Evolutionary conservation across 1,284 basidiomycete species (phyloP).

Genomic region (Neotropicomus parvogracilis): DNA sequence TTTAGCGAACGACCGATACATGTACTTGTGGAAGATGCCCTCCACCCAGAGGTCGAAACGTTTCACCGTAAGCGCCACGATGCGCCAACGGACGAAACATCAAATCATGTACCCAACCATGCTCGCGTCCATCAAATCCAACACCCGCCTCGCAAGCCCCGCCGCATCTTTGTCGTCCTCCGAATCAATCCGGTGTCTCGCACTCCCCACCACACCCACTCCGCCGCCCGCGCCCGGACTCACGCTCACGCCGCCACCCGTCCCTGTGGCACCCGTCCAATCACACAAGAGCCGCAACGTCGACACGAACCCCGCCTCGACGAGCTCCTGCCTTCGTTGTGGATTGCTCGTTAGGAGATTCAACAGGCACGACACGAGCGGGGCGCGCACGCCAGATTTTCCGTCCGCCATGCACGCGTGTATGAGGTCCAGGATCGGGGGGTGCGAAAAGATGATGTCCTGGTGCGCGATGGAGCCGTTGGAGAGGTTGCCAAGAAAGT

Average conservation of each 20-base stretch:
- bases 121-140: slow-evolving; percentile 40
- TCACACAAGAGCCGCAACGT: slow-evolving; percentile 51
- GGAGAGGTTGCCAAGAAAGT: slow-evolving; percentile 59
- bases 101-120: slow-evolving; percentile 24
- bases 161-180: slow-evolving; percentile 58
- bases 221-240: slow-evolving; percentile 29
- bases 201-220: slow-evolving; percentile 22
- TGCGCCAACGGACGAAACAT: too few relatives aligned
- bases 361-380: slow-evolving; percentile 54
- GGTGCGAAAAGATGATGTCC: slow-evolving; percentile 46
- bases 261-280: slow-evolving; percentile 42
- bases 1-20: too few relatives aligned
- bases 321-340: slow-evolving; percentile 35
- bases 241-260: slow-evolving; percentile 16
- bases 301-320: slow-evolving; percentile 43
- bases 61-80: not conserved
- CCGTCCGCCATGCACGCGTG: slow-evolving; percentile 55
- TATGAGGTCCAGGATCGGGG: slow-evolving; percentile 49
- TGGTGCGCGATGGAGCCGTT: slow-evolving; percentile 52
- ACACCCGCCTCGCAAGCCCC: slow-evolving; percentile 48
- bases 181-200: slow-evolving; percentile 28
- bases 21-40: too few relatives aligned
- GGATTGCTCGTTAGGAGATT: slow-evolving; percentile 45
- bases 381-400: slow-evolving; percentile 54
- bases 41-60: too few relatives aligned